phyloP scores from a whole-genome alignment of 129 eudicot genomes.

The Lactuca saligna region DNA sequence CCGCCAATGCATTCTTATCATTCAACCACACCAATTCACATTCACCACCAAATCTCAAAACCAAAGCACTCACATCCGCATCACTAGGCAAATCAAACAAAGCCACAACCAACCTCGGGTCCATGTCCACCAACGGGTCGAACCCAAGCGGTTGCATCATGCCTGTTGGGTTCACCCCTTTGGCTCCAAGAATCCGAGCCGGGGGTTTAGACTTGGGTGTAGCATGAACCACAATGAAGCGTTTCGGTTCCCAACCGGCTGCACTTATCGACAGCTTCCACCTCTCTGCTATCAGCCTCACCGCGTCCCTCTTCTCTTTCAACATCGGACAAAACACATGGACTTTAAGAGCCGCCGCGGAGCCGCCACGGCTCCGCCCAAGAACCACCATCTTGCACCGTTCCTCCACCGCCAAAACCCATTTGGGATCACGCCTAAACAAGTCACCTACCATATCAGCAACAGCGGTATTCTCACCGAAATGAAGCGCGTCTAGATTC shows the following conservation, averaged over 20 bases:
- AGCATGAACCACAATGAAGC: slow-evolving; percentile 74
- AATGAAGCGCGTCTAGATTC: slow-evolving; percentile 72
- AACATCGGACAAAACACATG: slow-evolving; percentile 89
- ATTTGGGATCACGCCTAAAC: slow-evolving; percentile 79
- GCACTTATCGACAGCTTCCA: slow-evolving; percentile 82
- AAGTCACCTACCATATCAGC: slow-evolving; percentile 67
- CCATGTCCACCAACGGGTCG: slow-evolving; percentile 89
- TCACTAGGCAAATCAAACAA: slow-evolving; percentile 89
- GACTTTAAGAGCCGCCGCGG: slow-evolving; percentile 37
- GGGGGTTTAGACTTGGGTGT: slow-evolving; percentile 86
- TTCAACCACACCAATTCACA: slow-evolving; percentile 94
- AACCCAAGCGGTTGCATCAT: slow-evolving; percentile 45
- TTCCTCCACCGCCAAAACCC: slow-evolving; percentile 89
- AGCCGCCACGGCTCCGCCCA: slow-evolving; percentile 65
- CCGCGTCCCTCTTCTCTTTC: slow-evolving; percentile 87
- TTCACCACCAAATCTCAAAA: slow-evolving; percentile 93
- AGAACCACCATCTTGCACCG: slow-evolving; percentile 85
- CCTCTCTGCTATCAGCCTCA: slow-evolving; percentile 80
- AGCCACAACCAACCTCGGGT: slow-evolving; percentile 89
- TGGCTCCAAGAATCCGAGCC: slow-evolving; percentile 69
- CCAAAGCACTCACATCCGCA: slow-evolving; percentile 88
- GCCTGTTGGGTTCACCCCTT: slow-evolving; percentile 45
- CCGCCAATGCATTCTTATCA: slow-evolving; percentile 90
- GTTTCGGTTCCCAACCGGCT: slow-evolving; percentile 98
- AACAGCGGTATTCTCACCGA: slow-evolving; percentile 72